Conservation (phyloP, 2,329 filamentous ascomycete species). For the Aspergillus sp. region DNA sequence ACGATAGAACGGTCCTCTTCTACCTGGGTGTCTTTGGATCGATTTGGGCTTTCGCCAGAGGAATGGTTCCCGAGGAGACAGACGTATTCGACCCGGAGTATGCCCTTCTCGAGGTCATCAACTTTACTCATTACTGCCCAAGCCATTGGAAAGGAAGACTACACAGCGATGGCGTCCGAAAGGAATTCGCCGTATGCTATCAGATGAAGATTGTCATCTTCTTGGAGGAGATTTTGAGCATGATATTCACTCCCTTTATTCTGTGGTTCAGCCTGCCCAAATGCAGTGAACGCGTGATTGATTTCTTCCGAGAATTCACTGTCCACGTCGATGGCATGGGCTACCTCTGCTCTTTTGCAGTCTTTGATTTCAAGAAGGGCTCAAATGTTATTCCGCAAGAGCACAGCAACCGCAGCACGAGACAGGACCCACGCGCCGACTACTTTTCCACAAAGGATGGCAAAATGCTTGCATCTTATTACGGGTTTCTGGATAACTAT, state of each 20-base stretch:
- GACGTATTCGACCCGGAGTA: conserved; percentile 90
- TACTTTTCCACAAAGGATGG: conserved; percentile 95
- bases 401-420: conserved; percentile 33
- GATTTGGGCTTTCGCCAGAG: conserved; percentile 81
- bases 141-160: conserved; percentile 85
- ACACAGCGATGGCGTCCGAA: conserved; percentile 92
- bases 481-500: conserved; percentile 94
- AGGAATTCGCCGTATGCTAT: conserved; percentile 87
- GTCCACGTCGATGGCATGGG: conserved; percentile 95
- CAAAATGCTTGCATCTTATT: conserved; percentile 98
- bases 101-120: conserved; percentile 83
- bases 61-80: conserved; percentile 84
- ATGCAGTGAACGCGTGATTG: conserved; percentile 89
- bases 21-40: conserved; percentile 83
- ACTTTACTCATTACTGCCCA: conserved; percentile 91
- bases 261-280: conserved; percentile 84
- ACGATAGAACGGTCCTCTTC: conserved; percentile 85
- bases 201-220: conserved; percentile 93
- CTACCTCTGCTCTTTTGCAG: conserved; percentile 95
- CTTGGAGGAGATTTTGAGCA: conserved; percentile 86
- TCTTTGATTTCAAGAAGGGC: conserved; percentile 94
- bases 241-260: conserved; percentile 88
- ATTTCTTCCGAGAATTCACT: conserved; percentile 98
- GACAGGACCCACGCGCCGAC: conserved; percentile 77
- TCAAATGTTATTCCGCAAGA: conserved; percentile 59